Evolutionary conservation across 1,284 basidiomycete species (phyloP), one percentile per base, ranked within the genome.

Genomic region (Malassezia obtusa): DNA sequence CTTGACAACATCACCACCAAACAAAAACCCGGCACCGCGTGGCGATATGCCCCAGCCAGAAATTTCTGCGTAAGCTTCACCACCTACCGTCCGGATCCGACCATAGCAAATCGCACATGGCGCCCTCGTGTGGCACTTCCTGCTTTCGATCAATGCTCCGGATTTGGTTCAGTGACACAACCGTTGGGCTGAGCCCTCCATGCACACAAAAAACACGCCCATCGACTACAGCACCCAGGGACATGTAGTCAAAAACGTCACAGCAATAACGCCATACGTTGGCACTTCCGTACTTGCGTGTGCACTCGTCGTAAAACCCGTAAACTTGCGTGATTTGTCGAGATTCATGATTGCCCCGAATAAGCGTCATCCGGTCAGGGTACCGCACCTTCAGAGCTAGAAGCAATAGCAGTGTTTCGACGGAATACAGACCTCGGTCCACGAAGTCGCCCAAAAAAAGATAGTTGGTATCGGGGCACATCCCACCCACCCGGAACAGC

Each of bases 201-300:
- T 98, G 86, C 15, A 89, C 85, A 71, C 86, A 89, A 67, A 89
- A 87, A 41, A 96, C 91, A 56, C 87, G 79, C 4, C 90, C 91
- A 74, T 98, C 92, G 14, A 98, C 89, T 59, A 98, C 84, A 8
- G 94, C 94, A 9, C 85, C 89, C 35, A 98, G 78, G 14, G 89
- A 86, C 33, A 98, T 81, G 75, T 95, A 96, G 76, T 98, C 92
- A 69, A 98, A 98, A 14, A 98, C 89, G 67, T 98, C 92, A 74
- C 89, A 95, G 75, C 90, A 98, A 81, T 89, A 95, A 57, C 90
- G 77, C 92, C 92, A 98, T 36, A 98, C 92, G 72, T 91, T 92
- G 54, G 83, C 85, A 66, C 82, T 86, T 6, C 92, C 92, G 70
- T 96, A 98, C 76, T 98, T 98, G 32, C 91, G 79, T 74, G 89